A percentile compares a stretch with the other conserved stretches of the same genome.
Conservation (phyloP, 75 land plant genomes). For the Azolla pinnata region DNA sequence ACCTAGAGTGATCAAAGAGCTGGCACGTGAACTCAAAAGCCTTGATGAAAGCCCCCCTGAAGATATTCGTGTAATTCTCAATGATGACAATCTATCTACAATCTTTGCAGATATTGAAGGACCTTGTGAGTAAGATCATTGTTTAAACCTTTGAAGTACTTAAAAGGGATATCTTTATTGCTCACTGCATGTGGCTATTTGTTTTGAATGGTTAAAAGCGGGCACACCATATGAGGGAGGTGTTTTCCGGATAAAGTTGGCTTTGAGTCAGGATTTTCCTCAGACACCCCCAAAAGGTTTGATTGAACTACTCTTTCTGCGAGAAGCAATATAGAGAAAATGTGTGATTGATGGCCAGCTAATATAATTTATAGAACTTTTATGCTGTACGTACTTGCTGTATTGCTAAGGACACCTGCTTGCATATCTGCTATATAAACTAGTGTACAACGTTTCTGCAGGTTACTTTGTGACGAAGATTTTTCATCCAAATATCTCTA, state of each 20-base stretch:
- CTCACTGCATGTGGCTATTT: too few relatives aligned
- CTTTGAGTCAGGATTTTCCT: slow-evolving; percentile 78
- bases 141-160: too few relatives aligned
- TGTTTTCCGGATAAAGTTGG: slow-evolving; percentile 82
- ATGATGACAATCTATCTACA: slow-evolving; percentile 87
- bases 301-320: neutral
- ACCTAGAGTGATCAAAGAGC: slow-evolving; percentile 87
- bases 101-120: slow-evolving; percentile 98
- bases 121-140: slow-evolving; percentile 52
- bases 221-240: slow-evolving; percentile 97
- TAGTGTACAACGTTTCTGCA: too few relatives aligned
- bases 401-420: too few relatives aligned
- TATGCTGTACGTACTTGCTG: too few relatives aligned
- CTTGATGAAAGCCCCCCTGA: slow-evolving; percentile 97
- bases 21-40: slow-evolving; percentile 86
- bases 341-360: neutral
- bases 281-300: slow-evolving; percentile 93
- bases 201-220: too few relatives aligned
- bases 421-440: too few relatives aligned
- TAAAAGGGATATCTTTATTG: too few relatives aligned
- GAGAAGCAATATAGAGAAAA: too few relatives aligned
- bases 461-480: slow-evolving; percentile 93
- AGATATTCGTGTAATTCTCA: slow-evolving; percentile 78
- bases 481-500: slow-evolving; percentile 96
- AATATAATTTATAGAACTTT: too few relatives aligned